Evolutionary conservation across 2,329 filamentous ascomycete species (phyloP).

Genomic region (Neocatenulostroma microsporum): DNA sequence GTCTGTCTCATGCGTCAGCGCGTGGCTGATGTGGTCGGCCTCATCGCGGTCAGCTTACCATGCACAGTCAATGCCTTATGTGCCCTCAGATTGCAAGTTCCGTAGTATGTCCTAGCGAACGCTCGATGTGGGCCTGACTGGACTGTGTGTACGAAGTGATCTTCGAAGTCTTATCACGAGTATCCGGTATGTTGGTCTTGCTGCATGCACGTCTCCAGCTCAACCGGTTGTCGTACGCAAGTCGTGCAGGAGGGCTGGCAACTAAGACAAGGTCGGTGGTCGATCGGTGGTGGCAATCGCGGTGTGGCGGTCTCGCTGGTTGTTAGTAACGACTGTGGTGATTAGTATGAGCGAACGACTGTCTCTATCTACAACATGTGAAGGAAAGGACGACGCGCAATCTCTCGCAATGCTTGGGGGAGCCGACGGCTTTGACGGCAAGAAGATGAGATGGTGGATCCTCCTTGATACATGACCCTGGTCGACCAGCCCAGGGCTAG

Average conservation of each 20-base stretch:
- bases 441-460: too few species aligned
- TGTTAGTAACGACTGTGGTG: not conserved
- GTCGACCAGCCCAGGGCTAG: too few species aligned
- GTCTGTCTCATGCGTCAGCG: too few species aligned
- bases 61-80: too few species aligned
- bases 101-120: too few species aligned
- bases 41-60: not conserved
- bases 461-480: too few species aligned
- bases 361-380: too few species aligned
- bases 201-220: slow-evolving; percentile 3
- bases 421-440: not conserved
- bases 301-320: not conserved
- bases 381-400: not conserved
- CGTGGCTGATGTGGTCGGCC: too few species aligned
- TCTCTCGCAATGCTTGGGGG: slow-evolving; percentile 1
- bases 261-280: not conserved
- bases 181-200: not conserved
- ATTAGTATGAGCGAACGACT: not conserved
- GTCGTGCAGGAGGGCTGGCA: not conserved
- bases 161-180: not conserved
- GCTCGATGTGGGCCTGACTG: not conserved
- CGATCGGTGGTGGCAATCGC: not conserved
- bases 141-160: not conserved
- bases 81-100: too few species aligned
- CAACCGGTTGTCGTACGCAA: not conserved